Evolutionary conservation across 441 rosid genomes (phyloP).

Genomic region (Erysimum pusillum): DNA sequence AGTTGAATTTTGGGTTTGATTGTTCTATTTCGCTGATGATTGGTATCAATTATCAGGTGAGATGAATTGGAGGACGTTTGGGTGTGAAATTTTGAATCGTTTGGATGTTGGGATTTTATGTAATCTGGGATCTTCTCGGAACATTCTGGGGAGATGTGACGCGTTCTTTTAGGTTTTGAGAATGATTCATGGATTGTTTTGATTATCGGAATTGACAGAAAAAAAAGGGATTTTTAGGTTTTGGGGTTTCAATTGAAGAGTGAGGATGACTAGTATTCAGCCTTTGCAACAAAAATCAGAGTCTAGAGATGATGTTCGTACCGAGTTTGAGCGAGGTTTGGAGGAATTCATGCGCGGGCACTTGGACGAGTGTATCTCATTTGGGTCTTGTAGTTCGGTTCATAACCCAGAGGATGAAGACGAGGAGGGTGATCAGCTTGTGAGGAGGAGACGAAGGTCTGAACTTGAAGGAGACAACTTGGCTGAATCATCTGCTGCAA

Average conservation of each 20-base stretch:
- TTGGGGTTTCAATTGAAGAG: not conserved
- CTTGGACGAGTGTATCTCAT: constrained; percentile 78
- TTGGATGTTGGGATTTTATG: constrained; percentile 32
- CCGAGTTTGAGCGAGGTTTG: constrained; percentile 69
- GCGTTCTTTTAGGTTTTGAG: constrained; percentile 20
- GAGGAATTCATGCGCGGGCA: constrained; percentile 65
- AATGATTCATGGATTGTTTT: constrained; percentile 28
- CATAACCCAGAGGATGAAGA: constrained; percentile 69
- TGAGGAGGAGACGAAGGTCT: constrained; percentile 78
- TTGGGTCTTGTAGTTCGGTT: constrained; percentile 75
- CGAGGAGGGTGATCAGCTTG: constrained; percentile 72
- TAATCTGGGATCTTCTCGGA: constrained; percentile 16
- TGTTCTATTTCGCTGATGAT: constrained; percentile 36
- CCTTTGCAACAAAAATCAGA: constrained; percentile 72
- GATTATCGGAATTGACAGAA: constrained; percentile 22
- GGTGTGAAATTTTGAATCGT: constrained; percentile 33
- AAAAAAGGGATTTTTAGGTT: constrained; percentile 11
- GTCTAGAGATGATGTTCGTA: constrained; percentile 58
- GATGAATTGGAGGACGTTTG: constrained; percentile 45
- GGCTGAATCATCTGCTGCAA: constrained; percentile 84
- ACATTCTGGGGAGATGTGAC: not conserved
- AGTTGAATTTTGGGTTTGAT: constrained; percentile 32
- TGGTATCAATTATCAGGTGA: constrained; percentile 53
- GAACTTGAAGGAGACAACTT: constrained; percentile 78
- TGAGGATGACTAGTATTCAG: constrained; percentile 26